These are phyloP conservation scores for Aspergillus fumigatiaffinis DNA, from an alignment of 2,329 filamentous ascomycete species.

Conservation along the genomic window DNA sequence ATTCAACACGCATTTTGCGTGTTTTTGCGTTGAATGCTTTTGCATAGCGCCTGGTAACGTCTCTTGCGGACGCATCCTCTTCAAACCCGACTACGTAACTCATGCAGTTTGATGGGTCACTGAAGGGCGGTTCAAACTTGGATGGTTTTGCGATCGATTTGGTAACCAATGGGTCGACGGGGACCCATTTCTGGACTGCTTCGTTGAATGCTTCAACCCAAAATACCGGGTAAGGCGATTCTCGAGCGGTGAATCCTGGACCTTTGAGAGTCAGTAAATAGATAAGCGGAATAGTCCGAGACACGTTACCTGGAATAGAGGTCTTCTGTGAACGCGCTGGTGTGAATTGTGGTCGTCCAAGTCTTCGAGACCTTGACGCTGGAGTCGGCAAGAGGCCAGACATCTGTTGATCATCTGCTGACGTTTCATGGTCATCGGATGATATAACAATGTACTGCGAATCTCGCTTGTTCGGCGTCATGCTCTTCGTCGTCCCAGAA, in stretches of 20 bases:
- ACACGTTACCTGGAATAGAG: constrained; percentile 16
- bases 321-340: constrained; percentile 17
- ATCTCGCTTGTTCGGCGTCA: constrained; percentile 40
- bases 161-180: constrained; percentile 81
- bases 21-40: constrained; percentile 92
- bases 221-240: constrained; percentile 78
- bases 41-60: constrained; percentile 83
- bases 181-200: constrained; percentile 85
- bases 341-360: constrained; percentile 37
- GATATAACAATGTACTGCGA: constrained; percentile 35
- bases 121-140: constrained; percentile 76
- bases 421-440: constrained; percentile 31
- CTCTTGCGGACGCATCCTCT: constrained; percentile 69
- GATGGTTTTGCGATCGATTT: constrained; percentile 70
- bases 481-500: constrained; percentile 43
- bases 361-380: constrained; percentile 22
- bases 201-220: constrained; percentile 92
- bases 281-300: neutral
- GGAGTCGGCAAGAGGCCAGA: constrained; percentile 11
- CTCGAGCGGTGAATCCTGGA: constrained; percentile 50
- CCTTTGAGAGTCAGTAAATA: constrained; percentile 23
- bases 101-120: constrained; percentile 71
- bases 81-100: constrained; percentile 84
- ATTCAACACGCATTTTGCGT: constrained; percentile 73
- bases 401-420: constrained; percentile 23